phyloP scores from a whole-genome alignment of 257 asterid species.

The Solanum commersonii region DNA sequence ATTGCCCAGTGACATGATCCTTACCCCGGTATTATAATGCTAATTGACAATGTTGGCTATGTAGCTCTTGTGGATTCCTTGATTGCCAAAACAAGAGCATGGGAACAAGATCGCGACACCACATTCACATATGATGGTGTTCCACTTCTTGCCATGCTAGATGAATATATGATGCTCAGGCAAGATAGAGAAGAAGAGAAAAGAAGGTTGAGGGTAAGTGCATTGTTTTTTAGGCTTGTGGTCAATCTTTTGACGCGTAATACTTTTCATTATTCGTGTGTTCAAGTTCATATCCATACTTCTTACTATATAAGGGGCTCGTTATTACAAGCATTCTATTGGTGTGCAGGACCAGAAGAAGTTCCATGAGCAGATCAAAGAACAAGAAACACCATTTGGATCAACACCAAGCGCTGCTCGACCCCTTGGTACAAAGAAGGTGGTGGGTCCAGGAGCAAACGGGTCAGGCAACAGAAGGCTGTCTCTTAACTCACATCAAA shows the following conservation, averaged over 20 bases:
- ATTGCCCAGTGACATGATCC: not conserved
- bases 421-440: constrained; percentile 57
- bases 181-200: constrained; percentile 63
- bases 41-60: not conserved
- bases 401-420: constrained; percentile 87
- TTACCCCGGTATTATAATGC: not conserved
- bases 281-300: not conserved
- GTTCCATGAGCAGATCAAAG: constrained; percentile 63
- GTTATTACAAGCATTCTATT: not conserved
- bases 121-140: constrained; percentile 65
- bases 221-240: not conserved
- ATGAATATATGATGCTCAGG: constrained; percentile 41
- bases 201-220: constrained; percentile 44
- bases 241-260: not conserved
- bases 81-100: constrained; percentile 46
- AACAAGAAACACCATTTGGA: constrained; percentile 42
- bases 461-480: constrained; percentile 57
- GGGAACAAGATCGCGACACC: constrained; percentile 62
- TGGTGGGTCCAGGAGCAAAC: constrained; percentile 57
- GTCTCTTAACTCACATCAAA: constrained; percentile 69
- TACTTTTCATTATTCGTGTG: not conserved
- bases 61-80: constrained; percentile 64
- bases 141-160: constrained; percentile 61
- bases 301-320: not conserved
- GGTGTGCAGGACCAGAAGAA: constrained; percentile 63